Evolutionary conservation across 257 asterid genomes (phyloP).

Genomic region (Cordia subcordata): DNA sequence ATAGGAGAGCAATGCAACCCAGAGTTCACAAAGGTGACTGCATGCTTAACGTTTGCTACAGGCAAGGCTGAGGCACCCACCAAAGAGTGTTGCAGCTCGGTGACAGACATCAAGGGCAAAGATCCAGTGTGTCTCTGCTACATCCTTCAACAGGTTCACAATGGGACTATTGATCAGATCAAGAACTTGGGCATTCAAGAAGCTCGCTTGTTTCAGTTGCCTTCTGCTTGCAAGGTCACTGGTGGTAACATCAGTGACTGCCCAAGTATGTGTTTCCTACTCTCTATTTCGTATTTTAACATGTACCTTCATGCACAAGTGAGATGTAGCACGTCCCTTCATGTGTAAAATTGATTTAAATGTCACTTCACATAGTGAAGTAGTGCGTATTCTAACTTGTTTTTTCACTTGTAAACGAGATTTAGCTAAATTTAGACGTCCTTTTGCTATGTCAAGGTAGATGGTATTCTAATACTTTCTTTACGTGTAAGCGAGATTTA

Average conservation of each 20-base stretch:
- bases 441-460: too few species aligned
- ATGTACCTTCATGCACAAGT: too few species aligned
- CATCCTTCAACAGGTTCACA: conserved; percentile 70
- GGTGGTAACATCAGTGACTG: conserved; percentile 58
- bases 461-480: too few species aligned
- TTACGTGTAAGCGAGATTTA: too few species aligned
- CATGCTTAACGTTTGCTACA: conserved; percentile 63
- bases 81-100: conserved; percentile 69
- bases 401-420: too few species aligned
- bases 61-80: conserved; percentile 55
- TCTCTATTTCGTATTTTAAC: too few species aligned
- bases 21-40: conserved; percentile 31
- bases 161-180: conserved; percentile 39
- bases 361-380: too few species aligned
- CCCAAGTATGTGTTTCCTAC: conserved; percentile 53
- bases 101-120: conserved; percentile 36
- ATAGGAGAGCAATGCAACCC: too few species aligned
- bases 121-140: conserved; percentile 73
- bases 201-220: conserved; percentile 66
- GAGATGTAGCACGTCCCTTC: too few species aligned
- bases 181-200: conserved; percentile 75
- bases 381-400: too few species aligned
- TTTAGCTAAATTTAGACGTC: too few species aligned
- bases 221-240: conserved; percentile 58
- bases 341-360: too few species aligned